Evolutionary conservation across 208 protist species (phyloP), one percentile per base, ranked within the genome.

Genomic region (Trypanosoma boissoni): DNA sequence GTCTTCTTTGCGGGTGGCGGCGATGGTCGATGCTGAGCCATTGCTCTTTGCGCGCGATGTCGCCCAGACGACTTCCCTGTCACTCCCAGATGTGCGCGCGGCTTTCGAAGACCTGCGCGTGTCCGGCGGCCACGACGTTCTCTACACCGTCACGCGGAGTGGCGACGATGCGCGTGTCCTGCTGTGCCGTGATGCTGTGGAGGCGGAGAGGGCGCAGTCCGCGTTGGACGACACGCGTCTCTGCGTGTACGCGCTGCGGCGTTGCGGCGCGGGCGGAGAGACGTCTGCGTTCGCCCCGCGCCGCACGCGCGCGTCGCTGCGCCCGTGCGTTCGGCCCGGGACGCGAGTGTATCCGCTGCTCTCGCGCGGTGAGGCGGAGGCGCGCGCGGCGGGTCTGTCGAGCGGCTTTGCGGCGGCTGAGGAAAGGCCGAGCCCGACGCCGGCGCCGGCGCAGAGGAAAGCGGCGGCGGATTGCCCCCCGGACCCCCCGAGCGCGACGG

Each of bases 331-430:
- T 24, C 26, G 32, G 7, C 23, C 58, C 8, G 27, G 50, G 31
- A 54, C 41, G 39, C 67, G 74, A 32, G 62, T 59, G 34, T 75
- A 75, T 50, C 54, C 41, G 7, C 44, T 80, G 10, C 29, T 53
- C 20, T 49, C 52, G 12, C 63, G 66, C 16, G 53, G 63, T 2
- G 61, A 68, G 14, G 36, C 59, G 27, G 58, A 48, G 26, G 5
- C 23, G n/a, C 43, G 42, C 20, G 26, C 60, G 4, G 12, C 24
- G 2, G 24, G 16, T n/a, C n/a, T n/a, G n/a, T n/a, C n/a, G n/a
- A n/a, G n/a, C n/a, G n/a, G n/a, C n/a, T n/a, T n/a, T n/a, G n/a
- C n/a, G n/a, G n/a, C n/a, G n/a, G n/a, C n/a, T n/a, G n/a, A 32
- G 1, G 44, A 20, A 9, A 41, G 39, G 45, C 23, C 43, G 20